These are phyloP conservation scores for Phialophora chinensis DNA, from an alignment of 2,329 filamentous ascomycete genomes.

Conservation along the genomic window DNA sequence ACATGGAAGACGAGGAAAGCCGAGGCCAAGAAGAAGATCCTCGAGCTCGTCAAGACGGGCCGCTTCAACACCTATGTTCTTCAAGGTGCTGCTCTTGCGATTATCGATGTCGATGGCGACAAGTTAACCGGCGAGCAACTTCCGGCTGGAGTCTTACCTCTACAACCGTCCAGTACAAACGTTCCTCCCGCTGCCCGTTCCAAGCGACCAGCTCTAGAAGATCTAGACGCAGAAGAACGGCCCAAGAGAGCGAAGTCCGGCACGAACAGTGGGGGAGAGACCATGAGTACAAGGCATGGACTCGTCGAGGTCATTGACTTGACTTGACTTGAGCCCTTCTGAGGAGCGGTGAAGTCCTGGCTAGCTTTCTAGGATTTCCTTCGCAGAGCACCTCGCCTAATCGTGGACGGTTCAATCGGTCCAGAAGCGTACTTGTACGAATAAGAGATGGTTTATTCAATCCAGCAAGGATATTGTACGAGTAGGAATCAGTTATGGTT, in stretches of 20 bases:
- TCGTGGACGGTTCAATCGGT: no score
- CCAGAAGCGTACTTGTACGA: no score
- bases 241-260: constrained; percentile 6
- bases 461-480: no score
- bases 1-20: constrained; percentile 8
- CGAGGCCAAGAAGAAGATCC: not conserved
- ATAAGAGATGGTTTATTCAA: no score
- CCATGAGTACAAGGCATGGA: not conserved
- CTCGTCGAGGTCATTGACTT: constrained; percentile 16
- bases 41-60: not conserved
- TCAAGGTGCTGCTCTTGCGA: not conserved
- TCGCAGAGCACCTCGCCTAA: not conserved
- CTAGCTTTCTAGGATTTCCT: not conserved
- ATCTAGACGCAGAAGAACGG: not conserved
- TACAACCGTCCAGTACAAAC: not conserved
- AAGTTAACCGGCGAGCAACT: not conserved
- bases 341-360: not conserved
- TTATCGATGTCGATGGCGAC: not conserved
- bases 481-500: no score
- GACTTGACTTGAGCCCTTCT: constrained; percentile 7
- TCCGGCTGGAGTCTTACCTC: not conserved
- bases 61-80: not conserved
- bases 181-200: not conserved
- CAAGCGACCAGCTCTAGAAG: not conserved
- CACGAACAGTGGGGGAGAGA: not conserved